Conservation (phyloP, 257 asterid genomes). For the Solanum stenotomum region DNA sequence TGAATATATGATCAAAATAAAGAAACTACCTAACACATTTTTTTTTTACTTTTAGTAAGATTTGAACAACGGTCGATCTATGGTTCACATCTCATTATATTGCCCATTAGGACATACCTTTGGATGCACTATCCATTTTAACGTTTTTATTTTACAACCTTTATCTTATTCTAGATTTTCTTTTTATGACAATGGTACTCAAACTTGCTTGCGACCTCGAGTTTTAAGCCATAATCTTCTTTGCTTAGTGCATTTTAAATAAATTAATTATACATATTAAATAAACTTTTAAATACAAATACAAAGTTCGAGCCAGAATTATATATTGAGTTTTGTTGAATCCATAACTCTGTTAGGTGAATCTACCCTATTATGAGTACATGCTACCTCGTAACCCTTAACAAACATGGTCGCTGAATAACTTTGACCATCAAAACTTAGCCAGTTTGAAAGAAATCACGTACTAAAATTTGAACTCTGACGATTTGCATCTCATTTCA, state of each 20-base stretch:
- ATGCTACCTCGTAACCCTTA: too few relatives aligned
- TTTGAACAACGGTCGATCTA: neutral
- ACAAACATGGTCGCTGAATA: neutral
- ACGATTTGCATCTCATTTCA: neutral
- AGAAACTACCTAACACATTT: neutral
- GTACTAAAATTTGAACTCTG: neutral
- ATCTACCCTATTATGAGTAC: too few relatives aligned
- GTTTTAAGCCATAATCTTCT: neutral
- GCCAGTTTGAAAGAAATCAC: neutral
- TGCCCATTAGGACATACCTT: neutral
- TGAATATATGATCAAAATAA: too few relatives aligned
- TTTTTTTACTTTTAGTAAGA: neutral
- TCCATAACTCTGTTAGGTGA: neutral
- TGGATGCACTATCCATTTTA: neutral
- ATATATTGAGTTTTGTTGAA: neutral
- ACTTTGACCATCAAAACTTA: neutral
- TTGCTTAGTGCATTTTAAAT: neutral
- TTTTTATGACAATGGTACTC: neutral
- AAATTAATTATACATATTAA: neutral
- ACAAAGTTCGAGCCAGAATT: accelerated
- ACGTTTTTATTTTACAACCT: too few relatives aligned
- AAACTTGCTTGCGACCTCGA: neutral
- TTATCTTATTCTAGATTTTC: too few relatives aligned
- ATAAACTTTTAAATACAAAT: neutral
- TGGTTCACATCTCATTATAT: neutral